Base-by-base conservation (phyloP, 352 stramenopile species). In the Globisporangium cylindrosporum region DNA sequence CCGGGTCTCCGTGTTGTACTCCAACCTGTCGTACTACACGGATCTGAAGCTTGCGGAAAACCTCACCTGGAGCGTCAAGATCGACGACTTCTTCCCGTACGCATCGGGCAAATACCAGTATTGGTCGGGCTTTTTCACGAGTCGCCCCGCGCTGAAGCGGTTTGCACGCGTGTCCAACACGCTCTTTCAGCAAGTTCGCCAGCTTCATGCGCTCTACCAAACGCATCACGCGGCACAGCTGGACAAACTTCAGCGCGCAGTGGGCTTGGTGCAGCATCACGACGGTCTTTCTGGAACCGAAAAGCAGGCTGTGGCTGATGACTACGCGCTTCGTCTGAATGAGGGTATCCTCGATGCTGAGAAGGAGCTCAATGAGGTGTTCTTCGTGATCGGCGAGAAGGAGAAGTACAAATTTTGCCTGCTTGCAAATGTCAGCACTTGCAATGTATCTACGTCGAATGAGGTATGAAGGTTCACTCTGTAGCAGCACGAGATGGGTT, bases 81-180 rank as follows among this genome's bases (percentile, higher is more conserved):
- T 82, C 4, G 96, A 98, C 57, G 97, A 99, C 66, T 99, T 99
- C 68, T 98, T 99, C 66, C 97, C 97, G 1, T 99, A 99, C 71
- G 88, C 81, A 1, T 97, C 98, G 43, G 89, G 86, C 49, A 77
- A 86, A 41, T 80, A 99, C 69, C 93, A 94, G 55, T 99, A 98
- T 75, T 99, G 97, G 86, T 81, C 95, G 15, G 97, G 97, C 1
- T 99, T 98, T 77, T 99, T 99, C 74, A 98, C 96, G 0, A 98
- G 89, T 66, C 87, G 97, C 18, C 84, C 96, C 2, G 72, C 84
- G 4, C 78, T 99, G 2, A 99, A 99, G 75, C 73, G 85, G 4
- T 91, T 98, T 62, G 90, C 97, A 57, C 84, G 95, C 14, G 86
- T 97, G 12, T 82, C 82, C 3, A 98, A 97, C 36, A 87, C 76